Conservation (phyloP, 345 rosid genomes). For the Durio zibethinus region DNA sequence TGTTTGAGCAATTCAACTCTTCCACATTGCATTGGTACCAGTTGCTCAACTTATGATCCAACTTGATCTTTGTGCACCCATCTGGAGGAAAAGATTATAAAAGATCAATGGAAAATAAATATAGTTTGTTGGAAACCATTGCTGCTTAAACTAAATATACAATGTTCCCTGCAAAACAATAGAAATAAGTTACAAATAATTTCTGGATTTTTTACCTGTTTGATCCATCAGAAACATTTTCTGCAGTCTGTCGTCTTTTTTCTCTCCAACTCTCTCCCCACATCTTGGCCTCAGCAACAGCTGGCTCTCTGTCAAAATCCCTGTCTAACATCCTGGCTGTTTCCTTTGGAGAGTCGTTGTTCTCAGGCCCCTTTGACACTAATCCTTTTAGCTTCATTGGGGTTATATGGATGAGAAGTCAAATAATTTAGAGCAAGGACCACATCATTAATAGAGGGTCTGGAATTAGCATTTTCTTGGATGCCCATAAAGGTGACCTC, state of each 20-base stretch:
- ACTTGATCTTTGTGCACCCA: neutral
- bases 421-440: constrained; percentile 48
- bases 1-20: neutral
- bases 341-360: constrained; percentile 31
- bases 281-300: constrained; percentile 59
- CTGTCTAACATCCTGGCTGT: constrained; percentile 25
- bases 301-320: constrained; percentile 39
- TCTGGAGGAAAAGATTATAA: neutral
- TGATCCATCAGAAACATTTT: neutral
- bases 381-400: constrained; percentile 1
- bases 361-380: constrained; percentile 12
- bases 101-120: neutral
- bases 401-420: constrained; percentile 22
- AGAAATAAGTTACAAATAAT: neutral
- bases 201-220: constrained; percentile 20
- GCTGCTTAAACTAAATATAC: neutral
- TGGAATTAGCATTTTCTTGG: constrained; percentile 37
- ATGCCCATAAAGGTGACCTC: constrained; percentile 53
- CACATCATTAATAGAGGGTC: constrained; percentile 53
- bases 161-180: neutral
- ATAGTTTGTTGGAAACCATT: neutral
- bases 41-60: neutral
- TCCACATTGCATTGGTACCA: neutral
- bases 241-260: constrained; percentile 27
- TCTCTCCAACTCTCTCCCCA: constrained; percentile 62